These are phyloP conservation scores for Dictyostelium firmibasis DNA, from an alignment of 78 protist species.

Conservation along the genomic window DNA sequence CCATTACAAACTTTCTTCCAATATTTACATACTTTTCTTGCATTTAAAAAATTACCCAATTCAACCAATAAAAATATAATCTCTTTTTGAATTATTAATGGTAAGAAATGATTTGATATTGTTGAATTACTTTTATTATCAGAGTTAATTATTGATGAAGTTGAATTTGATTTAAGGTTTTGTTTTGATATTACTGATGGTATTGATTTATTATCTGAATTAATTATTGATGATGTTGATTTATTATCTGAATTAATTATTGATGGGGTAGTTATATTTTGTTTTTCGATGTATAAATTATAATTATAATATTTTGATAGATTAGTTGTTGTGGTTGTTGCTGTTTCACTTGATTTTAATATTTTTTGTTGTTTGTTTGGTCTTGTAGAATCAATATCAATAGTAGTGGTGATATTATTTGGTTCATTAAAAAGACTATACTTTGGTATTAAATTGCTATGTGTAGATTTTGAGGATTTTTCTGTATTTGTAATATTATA, in stretches of 20 bases:
- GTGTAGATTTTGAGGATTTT: neutral
- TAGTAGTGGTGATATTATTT: neutral
- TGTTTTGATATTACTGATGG: neutral
- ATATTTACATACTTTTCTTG: neutral
- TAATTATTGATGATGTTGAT: conserved; percentile 28
- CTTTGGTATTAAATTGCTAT: neutral
- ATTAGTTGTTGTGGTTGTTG: neutral
- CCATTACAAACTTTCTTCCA: conserved; percentile 33
- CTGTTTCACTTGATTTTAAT: neutral
- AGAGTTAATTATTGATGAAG: neutral
- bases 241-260: no score
- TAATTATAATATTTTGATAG: neutral
- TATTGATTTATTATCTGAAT: no score
- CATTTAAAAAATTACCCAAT: neutral
- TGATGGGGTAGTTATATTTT: conserved; percentile 1
- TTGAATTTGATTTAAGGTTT: neutral
- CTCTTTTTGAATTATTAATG: conserved; percentile 45
- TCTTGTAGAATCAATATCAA: neutral
- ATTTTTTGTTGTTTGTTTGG: neutral
- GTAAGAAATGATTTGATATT: conserved; percentile 12
- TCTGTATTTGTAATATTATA: neutral
- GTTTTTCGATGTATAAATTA: neutral
- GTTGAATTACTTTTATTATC: neutral
- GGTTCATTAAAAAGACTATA: neutral
- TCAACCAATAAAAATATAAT: conserved; percentile 26